These are phyloP conservation scores for Kokia cookei DNA, from an alignment of 441 rosid species.

Conservation along the genomic window DNA sequence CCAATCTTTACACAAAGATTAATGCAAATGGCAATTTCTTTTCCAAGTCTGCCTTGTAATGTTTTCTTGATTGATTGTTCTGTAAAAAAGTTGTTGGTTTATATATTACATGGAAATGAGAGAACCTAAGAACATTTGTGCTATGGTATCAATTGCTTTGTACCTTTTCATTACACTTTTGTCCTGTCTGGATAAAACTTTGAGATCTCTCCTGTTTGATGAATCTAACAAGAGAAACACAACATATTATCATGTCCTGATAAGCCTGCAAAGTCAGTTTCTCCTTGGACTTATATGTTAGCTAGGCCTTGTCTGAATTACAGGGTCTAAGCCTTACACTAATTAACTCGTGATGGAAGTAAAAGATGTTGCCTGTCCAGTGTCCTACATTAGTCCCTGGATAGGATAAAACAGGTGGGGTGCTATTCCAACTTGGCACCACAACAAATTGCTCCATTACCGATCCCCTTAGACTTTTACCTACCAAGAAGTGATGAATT, in stretches of 20 bases:
- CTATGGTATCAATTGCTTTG: background rate
- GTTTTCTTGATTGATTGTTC: background rate
- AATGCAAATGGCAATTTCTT: background rate
- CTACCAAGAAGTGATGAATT: background rate
- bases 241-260: constrained; percentile 1
- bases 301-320: background rate
- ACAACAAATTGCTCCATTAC: constrained; percentile 1
- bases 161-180: background rate
- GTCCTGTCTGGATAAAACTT: background rate
- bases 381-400: constrained; percentile 10
- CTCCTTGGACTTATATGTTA: background rate
- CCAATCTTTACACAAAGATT: background rate
- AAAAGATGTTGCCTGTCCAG: background rate
- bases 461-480: background rate
- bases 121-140: background rate
- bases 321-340: background rate
- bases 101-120: background rate
- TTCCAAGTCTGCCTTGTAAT: background rate
- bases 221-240: background rate
- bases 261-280: constrained; percentile 3
- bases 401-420: constrained; percentile 16
- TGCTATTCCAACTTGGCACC: constrained; percentile 20
- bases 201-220: background rate
- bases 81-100: background rate
- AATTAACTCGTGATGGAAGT: constrained; percentile 1